Conservation (phyloP, 2,329 filamentous ascomycete species). For the Sporothrix sp. region DNA sequence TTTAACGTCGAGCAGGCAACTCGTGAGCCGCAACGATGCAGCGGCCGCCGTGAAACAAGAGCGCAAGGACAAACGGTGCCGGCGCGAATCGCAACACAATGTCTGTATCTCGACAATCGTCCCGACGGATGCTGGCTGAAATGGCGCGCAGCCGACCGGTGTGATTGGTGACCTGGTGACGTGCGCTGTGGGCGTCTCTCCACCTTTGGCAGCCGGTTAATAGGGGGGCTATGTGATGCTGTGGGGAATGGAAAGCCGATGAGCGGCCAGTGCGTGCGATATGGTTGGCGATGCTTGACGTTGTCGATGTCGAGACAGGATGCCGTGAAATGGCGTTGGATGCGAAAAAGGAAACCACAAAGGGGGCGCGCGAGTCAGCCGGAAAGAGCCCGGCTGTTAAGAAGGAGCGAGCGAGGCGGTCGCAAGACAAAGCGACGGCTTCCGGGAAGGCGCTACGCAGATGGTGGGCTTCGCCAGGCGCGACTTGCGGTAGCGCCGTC, state of each 20-base stretch:
- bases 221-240: background rate
- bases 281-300: background rate
- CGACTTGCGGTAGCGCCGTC: background rate
- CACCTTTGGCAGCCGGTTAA: background rate
- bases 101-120: background rate
- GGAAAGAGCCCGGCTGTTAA: background rate
- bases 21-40: no score
- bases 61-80: no score
- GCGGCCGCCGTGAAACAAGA: no score
- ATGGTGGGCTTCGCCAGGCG: background rate
- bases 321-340: background rate
- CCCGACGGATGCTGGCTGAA: background rate
- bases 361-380: background rate
- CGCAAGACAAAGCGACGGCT: background rate
- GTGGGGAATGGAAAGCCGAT: background rate
- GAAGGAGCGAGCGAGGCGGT: background rate
- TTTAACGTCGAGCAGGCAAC: no score
- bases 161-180: conserved; percentile 10
- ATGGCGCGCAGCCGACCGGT: background rate
- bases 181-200: conserved; percentile 10
- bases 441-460: conserved; percentile 6
- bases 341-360: background rate
- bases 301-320: background rate
- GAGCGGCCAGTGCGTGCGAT: background rate
- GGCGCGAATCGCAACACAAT: no score